phyloP scores from a whole-genome alignment of 306 rosid species.

The Lupinus albus region DNA sequence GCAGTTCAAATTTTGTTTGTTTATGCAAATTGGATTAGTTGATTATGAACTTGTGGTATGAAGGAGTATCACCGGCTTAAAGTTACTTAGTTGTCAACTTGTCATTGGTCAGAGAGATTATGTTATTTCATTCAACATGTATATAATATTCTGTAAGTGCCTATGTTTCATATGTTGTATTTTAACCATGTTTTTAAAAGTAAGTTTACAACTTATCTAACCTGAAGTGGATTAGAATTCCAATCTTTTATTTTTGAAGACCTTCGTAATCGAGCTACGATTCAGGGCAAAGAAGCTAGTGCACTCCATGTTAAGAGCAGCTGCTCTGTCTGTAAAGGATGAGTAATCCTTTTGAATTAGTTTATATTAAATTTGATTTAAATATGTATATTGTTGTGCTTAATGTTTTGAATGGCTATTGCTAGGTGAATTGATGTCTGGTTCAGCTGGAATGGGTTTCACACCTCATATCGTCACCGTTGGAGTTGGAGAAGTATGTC shows the following conservation, averaged over 20 bases:
- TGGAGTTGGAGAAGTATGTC: slow-evolving; percentile 83
- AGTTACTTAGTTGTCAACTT: not conserved
- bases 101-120: not conserved
- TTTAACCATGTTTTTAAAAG: slow-evolving; percentile 1
- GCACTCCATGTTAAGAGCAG: not conserved
- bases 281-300: not conserved
- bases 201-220: not conserved
- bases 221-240: slow-evolving; percentile 3
- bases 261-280: not conserved
- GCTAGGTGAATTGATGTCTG: slow-evolving; percentile 75
- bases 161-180: slow-evolving; percentile 14
- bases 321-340: not conserved
- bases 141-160: not conserved
- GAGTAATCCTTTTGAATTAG: not conserved
- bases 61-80: not conserved
- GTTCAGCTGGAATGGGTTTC: slow-evolving; percentile 86
- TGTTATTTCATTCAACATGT: not conserved
- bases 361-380: not conserved
- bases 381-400: not conserved
- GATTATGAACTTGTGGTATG: not conserved
- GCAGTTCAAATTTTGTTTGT: not conserved
- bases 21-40: slow-evolving; percentile 2
- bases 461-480: slow-evolving; percentile 83
- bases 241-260: not conserved
- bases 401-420: slow-evolving; percentile 47